These are phyloP conservation scores for Tilletia setariae DNA, from an alignment of 1,284 basidiomycete species.

Conservation along the genomic window DNA sequence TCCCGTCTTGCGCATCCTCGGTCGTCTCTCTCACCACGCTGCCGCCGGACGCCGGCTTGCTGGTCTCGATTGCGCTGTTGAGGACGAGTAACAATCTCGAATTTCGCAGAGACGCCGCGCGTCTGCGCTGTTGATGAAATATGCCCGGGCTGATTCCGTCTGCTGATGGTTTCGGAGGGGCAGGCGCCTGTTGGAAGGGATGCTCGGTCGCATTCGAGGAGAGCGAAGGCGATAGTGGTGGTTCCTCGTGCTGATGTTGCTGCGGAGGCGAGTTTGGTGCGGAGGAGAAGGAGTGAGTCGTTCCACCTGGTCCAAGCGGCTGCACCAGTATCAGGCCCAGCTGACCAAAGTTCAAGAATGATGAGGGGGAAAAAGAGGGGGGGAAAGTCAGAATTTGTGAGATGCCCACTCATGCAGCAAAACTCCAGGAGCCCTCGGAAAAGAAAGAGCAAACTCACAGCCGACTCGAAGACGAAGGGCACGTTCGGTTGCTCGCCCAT, in stretches of 20 bases:
- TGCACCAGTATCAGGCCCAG: slow-evolving; percentile 8
- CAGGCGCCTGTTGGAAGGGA: not conserved
- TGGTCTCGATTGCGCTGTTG: not conserved
- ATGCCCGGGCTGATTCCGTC: not conserved
- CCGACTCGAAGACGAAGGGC: not conserved
- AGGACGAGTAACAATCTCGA: not conserved
- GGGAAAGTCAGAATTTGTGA: not conserved
- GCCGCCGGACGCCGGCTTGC: not conserved
- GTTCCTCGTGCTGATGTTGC: not conserved
- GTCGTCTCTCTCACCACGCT: not conserved
- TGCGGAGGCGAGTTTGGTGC: not conserved
- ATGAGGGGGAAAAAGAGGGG: not conserved
- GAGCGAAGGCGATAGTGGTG: not conserved
- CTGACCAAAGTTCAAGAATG: not conserved
- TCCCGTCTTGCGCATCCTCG: not conserved
- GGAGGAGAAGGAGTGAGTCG: not conserved
- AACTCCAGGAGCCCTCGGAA: not conserved
- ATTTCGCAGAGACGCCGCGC: not conserved
- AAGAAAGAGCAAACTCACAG: not conserved
- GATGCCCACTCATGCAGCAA: not conserved
- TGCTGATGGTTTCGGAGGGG: not conserved
- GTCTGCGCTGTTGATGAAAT: not conserved
- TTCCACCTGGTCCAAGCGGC: not conserved
- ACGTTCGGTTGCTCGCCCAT: not conserved
- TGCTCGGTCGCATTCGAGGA: not conserved